Percentiles rank a stretch among this genome's conserved stretches.
Conservation (phyloP, 2,329 filamentous ascomycete genomes). For the Mycosphaerella sp. region DNA sequence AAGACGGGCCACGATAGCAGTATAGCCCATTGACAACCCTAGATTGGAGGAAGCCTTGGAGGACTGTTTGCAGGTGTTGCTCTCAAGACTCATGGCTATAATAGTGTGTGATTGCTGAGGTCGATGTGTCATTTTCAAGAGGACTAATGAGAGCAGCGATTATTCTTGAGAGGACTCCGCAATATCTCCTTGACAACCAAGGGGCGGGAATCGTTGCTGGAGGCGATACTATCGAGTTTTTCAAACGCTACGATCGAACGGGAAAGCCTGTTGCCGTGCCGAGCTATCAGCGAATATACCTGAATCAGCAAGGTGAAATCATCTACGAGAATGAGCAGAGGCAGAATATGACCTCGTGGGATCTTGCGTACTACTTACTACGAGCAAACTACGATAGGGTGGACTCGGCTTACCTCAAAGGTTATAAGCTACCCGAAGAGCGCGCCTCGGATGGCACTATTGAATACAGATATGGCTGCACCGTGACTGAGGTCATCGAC, state of each 20-base stretch:
- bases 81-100: slow-evolving; percentile 27
- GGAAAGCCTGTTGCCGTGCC: slow-evolving; percentile 30
- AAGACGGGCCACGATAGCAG: neutral
- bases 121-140: neutral
- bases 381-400: slow-evolving; percentile 44
- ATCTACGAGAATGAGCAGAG: slow-evolving; percentile 30
- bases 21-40: neutral
- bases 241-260: slow-evolving; percentile 40
- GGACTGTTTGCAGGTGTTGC: slow-evolving; percentile 29
- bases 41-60: slow-evolving; percentile 30
- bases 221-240: slow-evolving; percentile 40
- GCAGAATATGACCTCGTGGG: slow-evolving; percentile 46
- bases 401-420: slow-evolving; percentile 29
- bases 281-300: slow-evolving; percentile 25
- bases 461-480: slow-evolving; percentile 31
- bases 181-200: slow-evolving; percentile 42
- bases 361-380: slow-evolving; percentile 41
- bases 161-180: slow-evolving; percentile 39
- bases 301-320: slow-evolving; percentile 26
- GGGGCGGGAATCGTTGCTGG: slow-evolving; percentile 45
- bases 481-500: slow-evolving; percentile 28
- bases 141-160: slow-evolving; percentile 5
- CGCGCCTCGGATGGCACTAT: slow-evolving; percentile 24
- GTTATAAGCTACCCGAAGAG: slow-evolving; percentile 20
- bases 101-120: slow-evolving; percentile 13